Evolutionary conservation across 805 yeast genomes (phyloP), one percentile per base, ranked within the genome.

Genomic region (Candida anglica): DNA sequence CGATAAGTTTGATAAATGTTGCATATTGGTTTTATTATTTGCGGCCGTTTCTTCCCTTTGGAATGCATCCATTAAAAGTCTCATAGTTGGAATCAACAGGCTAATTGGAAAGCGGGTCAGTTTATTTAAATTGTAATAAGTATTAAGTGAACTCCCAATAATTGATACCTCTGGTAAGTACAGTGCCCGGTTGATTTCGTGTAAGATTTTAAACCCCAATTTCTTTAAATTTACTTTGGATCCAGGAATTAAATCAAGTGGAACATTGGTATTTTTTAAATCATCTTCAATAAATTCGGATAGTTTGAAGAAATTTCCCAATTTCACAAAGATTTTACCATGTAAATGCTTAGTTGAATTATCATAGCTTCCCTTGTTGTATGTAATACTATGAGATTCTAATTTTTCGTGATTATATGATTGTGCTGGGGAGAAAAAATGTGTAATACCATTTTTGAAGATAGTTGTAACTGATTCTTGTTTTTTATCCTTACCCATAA

Each of bases 401-500:
- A 27, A 22, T 9, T 45, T 28, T 28, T 39, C 30, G 15, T 34
- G 23, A 22, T 27, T 34, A 20, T 39, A 38, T 3, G 34, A 31
- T 15, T 32, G 32, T 3, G 36, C 41, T 3, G 28, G 28, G 27
- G 15, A 28, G 6, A 56, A 33, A n/a, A 66, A 43, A 34, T 59
- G 56, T 6, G 48, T 44, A 6, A 62, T 38, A 10, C 71, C 73
- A 35, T 56, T 63, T 5, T 52, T 47, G 19, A 66, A 33, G 19
- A 67, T 67, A 30, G 48, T 62, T 29, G 52, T 34, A 27, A 74
- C 63, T 36, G 71, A 67, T 50, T 77, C 83, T 40, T 69, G 71
- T 36, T 64, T 65, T 53, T 77, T 77, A 47, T 77, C 81, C 30
- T 63, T 60, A 16, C 83, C 83, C 30, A 73, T 60, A 32, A 77